A percentile compares a stretch with the other conserved stretches of the same genome.
These are phyloP conservation scores for Termitomyces sp. DNA, from an alignment of 768 basidiomycete species.

Conservation along the genomic window DNA sequence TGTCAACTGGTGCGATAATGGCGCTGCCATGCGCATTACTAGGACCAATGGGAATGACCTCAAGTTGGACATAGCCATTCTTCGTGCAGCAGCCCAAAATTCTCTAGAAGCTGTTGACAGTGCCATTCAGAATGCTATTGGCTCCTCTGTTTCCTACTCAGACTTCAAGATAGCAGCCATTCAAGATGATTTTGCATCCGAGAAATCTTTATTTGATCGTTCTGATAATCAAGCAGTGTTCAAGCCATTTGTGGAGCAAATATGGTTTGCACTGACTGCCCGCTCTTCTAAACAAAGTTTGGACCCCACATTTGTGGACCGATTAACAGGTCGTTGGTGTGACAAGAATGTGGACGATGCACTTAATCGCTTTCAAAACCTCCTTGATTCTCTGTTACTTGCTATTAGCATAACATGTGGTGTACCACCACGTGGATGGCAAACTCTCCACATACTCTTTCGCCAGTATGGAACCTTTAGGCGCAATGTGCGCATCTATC, in stretches of 20 bases:
- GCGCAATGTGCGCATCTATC: neutral
- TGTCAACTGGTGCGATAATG: neutral
- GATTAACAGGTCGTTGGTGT: neutral
- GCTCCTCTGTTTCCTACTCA: neutral
- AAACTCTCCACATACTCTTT: neutral
- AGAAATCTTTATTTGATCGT: neutral
- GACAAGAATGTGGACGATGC: neutral
- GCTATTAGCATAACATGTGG: neutral
- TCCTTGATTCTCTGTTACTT: neutral
- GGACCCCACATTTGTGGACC: neutral
- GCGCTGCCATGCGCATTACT: too few species aligned
- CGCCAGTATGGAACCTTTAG: neutral
- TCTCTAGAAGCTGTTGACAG: neutral
- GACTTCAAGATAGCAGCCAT: neutral
- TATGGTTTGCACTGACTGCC: neutral
- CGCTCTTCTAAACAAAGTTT: too few species aligned
- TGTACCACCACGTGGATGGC: neutral
- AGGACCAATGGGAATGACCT: too few species aligned
- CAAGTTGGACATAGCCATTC: neutral
- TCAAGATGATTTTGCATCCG: neutral
- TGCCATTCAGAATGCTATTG: too few species aligned
- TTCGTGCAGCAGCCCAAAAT: neutral
- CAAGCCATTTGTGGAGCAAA: accelerated
- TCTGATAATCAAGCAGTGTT: neutral
- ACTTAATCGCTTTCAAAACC: neutral